Evolutionary conservation across 768 basidiomycete genomes (phyloP).

Genomic region (Filobasidium floriforme): DNA sequence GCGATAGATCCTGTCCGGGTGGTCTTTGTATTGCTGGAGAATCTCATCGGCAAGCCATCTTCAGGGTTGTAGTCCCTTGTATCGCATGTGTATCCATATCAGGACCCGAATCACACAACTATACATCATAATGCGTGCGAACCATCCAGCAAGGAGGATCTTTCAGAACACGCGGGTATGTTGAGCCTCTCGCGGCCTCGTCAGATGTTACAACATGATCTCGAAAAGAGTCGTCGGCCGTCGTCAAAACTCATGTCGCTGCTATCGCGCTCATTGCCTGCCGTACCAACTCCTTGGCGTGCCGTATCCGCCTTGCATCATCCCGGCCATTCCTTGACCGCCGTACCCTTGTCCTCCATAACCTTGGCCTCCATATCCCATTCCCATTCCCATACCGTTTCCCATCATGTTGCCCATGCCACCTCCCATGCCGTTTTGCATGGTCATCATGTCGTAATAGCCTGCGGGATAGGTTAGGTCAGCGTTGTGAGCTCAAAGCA

Average conservation of each 20-base stretch:
- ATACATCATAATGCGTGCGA: neutral
- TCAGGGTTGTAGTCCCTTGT: neutral
- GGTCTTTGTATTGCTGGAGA: constrained; percentile 6
- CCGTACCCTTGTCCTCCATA: neutral
- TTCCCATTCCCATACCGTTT: constrained; percentile 49
- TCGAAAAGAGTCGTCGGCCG: no score
- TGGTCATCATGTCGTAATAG: constrained; percentile 6
- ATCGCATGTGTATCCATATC: neutral
- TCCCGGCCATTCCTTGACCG: neutral
- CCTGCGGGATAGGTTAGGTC: neutral
- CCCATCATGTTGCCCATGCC: constrained; percentile 36
- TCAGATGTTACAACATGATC: no score
- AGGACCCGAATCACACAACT: neutral
- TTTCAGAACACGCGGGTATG: no score
- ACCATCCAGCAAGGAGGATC: neutral
- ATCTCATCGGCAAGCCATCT: constrained; percentile 1
- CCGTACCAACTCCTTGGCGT: constrained; percentile 37
- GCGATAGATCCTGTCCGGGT: neutral
- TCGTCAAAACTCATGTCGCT: neutral
- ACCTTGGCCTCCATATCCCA: neutral
- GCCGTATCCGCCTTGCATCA: constrained; percentile 34
- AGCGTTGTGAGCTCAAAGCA: neutral
- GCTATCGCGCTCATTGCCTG: constrained; percentile 23
- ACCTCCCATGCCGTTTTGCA: neutral
- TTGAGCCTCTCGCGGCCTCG: no score